Conservation (phyloP, 192 early-diverging fungal genomes). For the Rhizophagus sp. region DNA sequence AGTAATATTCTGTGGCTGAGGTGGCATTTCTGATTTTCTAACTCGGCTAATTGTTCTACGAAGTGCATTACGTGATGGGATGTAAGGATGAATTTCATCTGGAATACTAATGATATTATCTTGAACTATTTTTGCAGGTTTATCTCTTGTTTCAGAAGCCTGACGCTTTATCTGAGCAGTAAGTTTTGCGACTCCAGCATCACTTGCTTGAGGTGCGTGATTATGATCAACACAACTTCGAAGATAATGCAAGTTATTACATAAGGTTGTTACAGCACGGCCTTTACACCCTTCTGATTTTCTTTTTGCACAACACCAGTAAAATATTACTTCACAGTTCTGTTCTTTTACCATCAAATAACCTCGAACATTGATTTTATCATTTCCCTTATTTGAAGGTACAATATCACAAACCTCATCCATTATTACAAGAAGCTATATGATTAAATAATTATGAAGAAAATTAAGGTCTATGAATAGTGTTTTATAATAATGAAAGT, state of each 20-base stretch:
- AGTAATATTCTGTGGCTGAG: not conserved
- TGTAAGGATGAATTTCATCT: not conserved
- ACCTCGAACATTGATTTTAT: too few relatives aligned
- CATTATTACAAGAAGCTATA: too few relatives aligned
- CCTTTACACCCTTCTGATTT: not conserved
- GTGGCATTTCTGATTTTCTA: too few relatives aligned
- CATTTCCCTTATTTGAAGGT: too few relatives aligned
- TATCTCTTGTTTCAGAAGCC: not conserved
- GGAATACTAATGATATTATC: not conserved
- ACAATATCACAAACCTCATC: too few relatives aligned
- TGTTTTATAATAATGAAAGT: too few relatives aligned
- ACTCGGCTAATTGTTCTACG: not conserved
- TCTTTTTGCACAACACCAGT: slow-evolving; percentile 11
- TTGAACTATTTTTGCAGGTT: slow-evolving; percentile 3
- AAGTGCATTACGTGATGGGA: not conserved
- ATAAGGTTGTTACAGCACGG: not conserved
- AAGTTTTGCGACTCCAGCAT: not conserved
- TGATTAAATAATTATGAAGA: too few relatives aligned
- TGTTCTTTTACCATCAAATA: too few relatives aligned
- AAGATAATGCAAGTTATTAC: not conserved
- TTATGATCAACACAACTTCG: not conserved
- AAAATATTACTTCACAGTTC: not conserved
- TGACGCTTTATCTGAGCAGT: not conserved
- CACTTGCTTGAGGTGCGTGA: slow-evolving; percentile 1
- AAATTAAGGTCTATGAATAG: too few relatives aligned